Conservation (phyloP, 805 yeast genomes). For the Kuraishia floccosa region DNA sequence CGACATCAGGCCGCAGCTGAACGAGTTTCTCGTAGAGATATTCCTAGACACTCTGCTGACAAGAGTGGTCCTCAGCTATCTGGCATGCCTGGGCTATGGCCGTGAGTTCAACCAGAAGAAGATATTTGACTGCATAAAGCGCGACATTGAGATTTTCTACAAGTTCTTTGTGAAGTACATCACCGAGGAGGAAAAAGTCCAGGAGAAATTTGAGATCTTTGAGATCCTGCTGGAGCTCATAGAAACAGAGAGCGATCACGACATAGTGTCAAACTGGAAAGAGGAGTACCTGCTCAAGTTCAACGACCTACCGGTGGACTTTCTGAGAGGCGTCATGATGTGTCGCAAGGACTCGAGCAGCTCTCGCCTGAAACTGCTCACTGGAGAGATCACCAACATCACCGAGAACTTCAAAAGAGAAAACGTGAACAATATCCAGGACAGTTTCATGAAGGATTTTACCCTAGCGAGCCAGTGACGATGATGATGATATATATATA, state of each 20-base stretch:
- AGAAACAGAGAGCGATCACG: constrained; percentile 30
- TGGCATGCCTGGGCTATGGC: constrained; percentile 30
- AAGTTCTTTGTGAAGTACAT: constrained; percentile 36
- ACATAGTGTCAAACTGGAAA: constrained; percentile 44
- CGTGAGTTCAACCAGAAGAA: constrained; percentile 16
- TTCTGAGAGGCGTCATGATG: constrained; percentile 53
- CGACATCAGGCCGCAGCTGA: constrained; percentile 46
- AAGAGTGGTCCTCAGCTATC: constrained; percentile 23
- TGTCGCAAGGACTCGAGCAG: constrained; percentile 26
- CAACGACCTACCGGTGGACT: constrained; percentile 68
- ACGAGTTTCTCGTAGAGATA: constrained; percentile 41
- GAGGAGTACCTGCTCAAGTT: constrained; percentile 46
- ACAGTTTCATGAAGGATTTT: constrained; percentile 5
- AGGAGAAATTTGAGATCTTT: constrained; percentile 41
- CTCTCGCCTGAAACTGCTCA: constrained; percentile 11
- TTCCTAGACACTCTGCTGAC: constrained; percentile 41
- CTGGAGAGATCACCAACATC: constrained; percentile 12
- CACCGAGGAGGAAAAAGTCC: constrained; percentile 27
- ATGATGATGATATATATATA: too few relatives aligned
- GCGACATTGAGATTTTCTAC: constrained; percentile 49
- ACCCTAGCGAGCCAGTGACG: too few relatives aligned
- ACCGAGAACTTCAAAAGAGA: constrained; percentile 4
- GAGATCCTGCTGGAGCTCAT: constrained; percentile 52
- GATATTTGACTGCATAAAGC: constrained; percentile 36
- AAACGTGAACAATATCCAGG: neutral